Conservation (phyloP, 805 yeast species). For the Ogataea methanolica region DNA sequence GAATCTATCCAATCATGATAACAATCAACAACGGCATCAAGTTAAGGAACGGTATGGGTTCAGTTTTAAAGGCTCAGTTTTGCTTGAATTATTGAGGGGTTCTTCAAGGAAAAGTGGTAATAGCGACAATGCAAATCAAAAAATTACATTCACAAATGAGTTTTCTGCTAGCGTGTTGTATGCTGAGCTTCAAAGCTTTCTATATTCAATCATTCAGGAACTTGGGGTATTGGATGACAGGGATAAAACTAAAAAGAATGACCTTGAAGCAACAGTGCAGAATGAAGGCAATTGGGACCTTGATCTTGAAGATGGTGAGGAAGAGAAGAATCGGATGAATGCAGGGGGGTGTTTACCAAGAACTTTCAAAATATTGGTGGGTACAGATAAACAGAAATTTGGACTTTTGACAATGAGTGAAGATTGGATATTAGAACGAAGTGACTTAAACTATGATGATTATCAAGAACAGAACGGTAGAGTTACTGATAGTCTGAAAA, state of each 20-base stretch:
- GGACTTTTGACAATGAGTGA: constrained; percentile 9
- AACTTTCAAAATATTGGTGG: constrained; percentile 21
- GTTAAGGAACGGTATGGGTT: constrained; percentile 22
- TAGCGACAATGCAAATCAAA: background rate
- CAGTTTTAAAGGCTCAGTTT: constrained; percentile 25
- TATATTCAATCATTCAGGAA: constrained; percentile 23
- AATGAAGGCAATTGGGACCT: background rate
- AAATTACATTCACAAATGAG: constrained; percentile 6
- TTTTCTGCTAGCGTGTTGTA: constrained; percentile 12
- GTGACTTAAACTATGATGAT: background rate
- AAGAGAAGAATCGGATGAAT: background rate
- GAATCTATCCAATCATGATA: background rate
- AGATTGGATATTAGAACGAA: constrained; percentile 20
- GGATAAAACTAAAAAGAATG: background rate
- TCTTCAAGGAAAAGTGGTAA: background rate
- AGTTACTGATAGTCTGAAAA: background rate
- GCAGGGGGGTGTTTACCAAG: constrained; percentile 1
- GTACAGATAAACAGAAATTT: constrained; percentile 16
- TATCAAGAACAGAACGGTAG: too few relatives aligned
- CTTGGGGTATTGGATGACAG: constrained; percentile 4
- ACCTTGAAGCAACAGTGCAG: background rate
- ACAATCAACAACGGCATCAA: background rate
- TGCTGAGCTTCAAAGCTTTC: constrained; percentile 23
- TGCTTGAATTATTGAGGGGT: constrained; percentile 16
- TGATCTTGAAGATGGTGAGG: background rate